Conservation (phyloP, 345 rosid species). For the Ceriops decandra region DNA sequence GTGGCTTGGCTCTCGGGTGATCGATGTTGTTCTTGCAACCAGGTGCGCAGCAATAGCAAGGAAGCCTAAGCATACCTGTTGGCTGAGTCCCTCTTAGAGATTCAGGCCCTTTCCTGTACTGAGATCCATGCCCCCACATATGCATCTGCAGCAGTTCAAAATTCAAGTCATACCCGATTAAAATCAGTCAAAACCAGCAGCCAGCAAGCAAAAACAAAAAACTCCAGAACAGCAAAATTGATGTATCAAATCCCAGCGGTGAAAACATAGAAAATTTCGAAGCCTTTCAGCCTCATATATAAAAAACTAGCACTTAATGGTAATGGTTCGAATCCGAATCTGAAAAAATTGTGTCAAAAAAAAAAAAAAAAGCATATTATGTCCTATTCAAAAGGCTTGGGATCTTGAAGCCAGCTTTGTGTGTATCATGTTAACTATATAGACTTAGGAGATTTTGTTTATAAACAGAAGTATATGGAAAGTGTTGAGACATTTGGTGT, state of each 20-base stretch:
- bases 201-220: background rate
- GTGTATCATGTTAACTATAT: no score
- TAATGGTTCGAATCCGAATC: background rate
- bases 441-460: no score
- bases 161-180: background rate
- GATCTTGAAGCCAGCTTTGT: no score
- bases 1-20: constrained; percentile 65
- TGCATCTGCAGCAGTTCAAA: constrained; percentile 39
- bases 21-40: constrained; percentile 71
- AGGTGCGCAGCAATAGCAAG: constrained; percentile 63
- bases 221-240: background rate
- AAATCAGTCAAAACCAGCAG: background rate
- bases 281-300: no score
- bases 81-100: constrained; percentile 67
- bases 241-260: no score
- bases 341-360: background rate
- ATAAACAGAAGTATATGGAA: no score
- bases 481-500: no score
- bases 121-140: constrained; percentile 70
- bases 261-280: no score
- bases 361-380: background rate
- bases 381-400: background rate
- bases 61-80: constrained; percentile 65
- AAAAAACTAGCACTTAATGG: no score
- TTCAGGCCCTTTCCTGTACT: constrained; percentile 59